phyloP scores from a whole-genome alignment of 2,329 filamentous ascomycete species.

The Penicillium decumbens region DNA sequence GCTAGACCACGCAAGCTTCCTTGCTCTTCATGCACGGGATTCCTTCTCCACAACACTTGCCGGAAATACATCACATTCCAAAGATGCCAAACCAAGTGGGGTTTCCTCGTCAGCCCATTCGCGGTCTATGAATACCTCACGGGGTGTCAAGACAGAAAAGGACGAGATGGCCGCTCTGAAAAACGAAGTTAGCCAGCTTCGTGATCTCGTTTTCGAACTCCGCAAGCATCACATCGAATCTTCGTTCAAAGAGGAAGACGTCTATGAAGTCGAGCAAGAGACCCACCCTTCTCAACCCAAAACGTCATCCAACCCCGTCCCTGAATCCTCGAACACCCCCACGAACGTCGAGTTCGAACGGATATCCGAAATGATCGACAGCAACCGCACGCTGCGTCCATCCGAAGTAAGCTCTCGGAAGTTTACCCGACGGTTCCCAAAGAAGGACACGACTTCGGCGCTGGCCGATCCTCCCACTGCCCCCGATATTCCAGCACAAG shows the following conservation, averaged over 20 bases:
- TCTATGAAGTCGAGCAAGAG: conserved; percentile 5
- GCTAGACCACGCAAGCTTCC: conserved; percentile 18
- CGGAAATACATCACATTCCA: conserved; percentile 2
- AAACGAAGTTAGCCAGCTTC: conserved; percentile 30
- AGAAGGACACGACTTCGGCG: not conserved
- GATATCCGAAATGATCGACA: conserved; percentile 8
- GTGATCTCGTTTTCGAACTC: conserved; percentile 28
- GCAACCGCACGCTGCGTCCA: not conserved
- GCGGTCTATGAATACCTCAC: not conserved
- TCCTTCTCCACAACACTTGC: conserved; percentile 23
- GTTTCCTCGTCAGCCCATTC: not conserved
- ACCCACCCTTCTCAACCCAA: conserved; percentile 7
- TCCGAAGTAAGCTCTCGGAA: not conserved
- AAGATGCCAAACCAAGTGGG: not conserved
- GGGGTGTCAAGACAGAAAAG: conserved; percentile 6
- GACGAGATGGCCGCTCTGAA: conserved; percentile 27
- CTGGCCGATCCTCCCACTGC: not conserved
- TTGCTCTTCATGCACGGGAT: conserved; percentile 24
- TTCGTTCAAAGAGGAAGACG: conserved; percentile 6
- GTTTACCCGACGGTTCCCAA: not conserved
- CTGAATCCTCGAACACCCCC: not conserved
- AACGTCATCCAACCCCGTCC: not conserved
- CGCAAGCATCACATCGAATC: conserved; percentile 18
- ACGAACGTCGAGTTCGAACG: conserved; percentile 14
- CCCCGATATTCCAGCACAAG: not conserved